These are phyloP conservation scores for Babesia ovis DNA, from an alignment of 169 alveolate genomes.

Conservation along the genomic window DNA sequence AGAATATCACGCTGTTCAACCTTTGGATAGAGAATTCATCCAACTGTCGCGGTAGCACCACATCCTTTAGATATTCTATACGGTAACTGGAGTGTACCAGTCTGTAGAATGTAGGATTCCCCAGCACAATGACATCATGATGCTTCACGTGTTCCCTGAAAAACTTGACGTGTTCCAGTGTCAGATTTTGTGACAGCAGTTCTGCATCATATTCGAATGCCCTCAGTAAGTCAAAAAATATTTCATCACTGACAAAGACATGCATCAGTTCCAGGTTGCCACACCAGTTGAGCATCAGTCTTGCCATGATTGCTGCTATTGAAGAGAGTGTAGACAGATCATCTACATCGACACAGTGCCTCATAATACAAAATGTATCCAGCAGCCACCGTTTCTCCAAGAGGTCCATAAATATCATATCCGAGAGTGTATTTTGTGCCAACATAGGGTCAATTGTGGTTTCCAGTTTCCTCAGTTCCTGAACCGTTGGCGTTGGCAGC, in stretches of 20 bases:
- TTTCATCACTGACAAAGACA: conserved; percentile 63
- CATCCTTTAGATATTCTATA: conserved; percentile 76
- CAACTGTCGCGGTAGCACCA: conserved; percentile 75
- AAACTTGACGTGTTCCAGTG: conserved; percentile 64
- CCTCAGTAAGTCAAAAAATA: conserved; percentile 59
- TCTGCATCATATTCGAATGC: conserved; percentile 68
- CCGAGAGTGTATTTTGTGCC: conserved; percentile 34
- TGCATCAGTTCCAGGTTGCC: conserved; percentile 69
- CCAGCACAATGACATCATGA: conserved; percentile 48
- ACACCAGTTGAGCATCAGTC: conserved; percentile 66
- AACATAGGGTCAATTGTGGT: conserved; percentile 50
- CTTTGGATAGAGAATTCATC: conserved; percentile 78
- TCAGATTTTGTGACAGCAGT: conserved; percentile 44
- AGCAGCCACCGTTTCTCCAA: conserved; percentile 58
- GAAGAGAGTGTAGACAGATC: conserved; percentile 47
- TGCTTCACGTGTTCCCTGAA: conserved; percentile 48
- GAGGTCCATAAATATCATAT: conserved; percentile 57
- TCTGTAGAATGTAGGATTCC: conserved; percentile 45
- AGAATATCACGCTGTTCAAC: conserved; percentile 59
- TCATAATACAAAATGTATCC: conserved; percentile 44
- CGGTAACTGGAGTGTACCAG: conserved; percentile 66
- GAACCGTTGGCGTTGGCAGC: conserved; percentile 48
- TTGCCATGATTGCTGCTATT: conserved; percentile 44
- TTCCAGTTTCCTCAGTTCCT: conserved; percentile 47
- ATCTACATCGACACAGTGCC: conserved; percentile 38